Evolutionary conservation across 73 alveolate genomes (phyloP), one percentile per base, ranked within the genome.

Genomic region (Blepharisma stoltei): DNA sequence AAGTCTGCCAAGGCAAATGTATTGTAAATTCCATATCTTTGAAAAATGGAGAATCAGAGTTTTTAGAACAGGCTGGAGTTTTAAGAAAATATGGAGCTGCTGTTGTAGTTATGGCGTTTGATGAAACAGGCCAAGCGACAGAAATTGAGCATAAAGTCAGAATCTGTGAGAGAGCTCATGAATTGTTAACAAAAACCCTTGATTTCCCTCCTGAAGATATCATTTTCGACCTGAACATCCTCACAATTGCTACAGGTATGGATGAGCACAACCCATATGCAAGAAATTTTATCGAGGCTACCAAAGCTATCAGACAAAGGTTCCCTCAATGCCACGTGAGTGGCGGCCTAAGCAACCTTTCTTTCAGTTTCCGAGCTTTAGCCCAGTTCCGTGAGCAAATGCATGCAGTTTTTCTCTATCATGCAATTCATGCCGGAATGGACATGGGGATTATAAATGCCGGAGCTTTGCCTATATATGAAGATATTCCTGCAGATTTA

Each of bases 61-160:
- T 92, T 86, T 11, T 89, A 20, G 37, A 32, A 7, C 84, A 84
- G 11, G 97, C 97, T 6, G 77, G 55, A 75, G 70, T 47, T 1
- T 73, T 90, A 67, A 47, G 27, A 76, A 86, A 83, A 70, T 86
- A 89, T 38, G 97, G 97, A 7, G 95, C 96, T 1, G 91, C 93
- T 7, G 97, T 89, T n/a, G 90, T 92, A 6, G 91, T 92, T 54
- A 92, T 92, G 97, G 97, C 97, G 7, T 92, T 92, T 83, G 97
- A 92, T 43, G 97, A 92, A 78, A 78, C 70, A 47, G 97, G 97
- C 23, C 93, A 92, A 79, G 97, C 97, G 5, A 86, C 88, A n/a
- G 90, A 82, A 11, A 71, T 71, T 20, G 95, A 92, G 53, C 83
- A 78, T 52, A 92, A 90, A 83, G 83, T 91, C 43, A 27, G 75